A percentile compares a stretch with the other conserved stretches of the same genome.
Evolutionary conservation across 164 flowering plant genomes (phyloP).

Genomic region (Piper longum): DNA sequence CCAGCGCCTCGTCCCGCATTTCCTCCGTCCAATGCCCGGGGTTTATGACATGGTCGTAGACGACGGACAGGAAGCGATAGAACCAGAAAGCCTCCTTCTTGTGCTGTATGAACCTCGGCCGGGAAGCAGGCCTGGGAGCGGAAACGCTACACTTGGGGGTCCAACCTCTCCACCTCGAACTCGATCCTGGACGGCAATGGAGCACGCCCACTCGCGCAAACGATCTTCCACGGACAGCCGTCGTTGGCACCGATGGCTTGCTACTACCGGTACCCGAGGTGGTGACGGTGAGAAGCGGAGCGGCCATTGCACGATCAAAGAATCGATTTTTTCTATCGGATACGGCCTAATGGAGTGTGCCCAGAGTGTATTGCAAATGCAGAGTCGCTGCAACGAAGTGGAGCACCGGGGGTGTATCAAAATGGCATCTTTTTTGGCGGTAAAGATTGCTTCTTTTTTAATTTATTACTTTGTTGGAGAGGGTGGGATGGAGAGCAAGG

Average conservation of each 20-base stretch:
- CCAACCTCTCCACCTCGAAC: constrained; percentile 8
- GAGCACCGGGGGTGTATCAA: too few relatives aligned
- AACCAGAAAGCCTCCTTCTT: constrained; percentile 83
- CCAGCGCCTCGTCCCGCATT: constrained; percentile 78
- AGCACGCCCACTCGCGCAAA: constrained; percentile 22
- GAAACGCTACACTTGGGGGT: constrained; percentile 34
- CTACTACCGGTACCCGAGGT: too few relatives aligned
- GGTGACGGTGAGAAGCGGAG: too few relatives aligned
- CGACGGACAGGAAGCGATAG: constrained; percentile 58
- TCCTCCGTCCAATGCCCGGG: constrained; percentile 87
- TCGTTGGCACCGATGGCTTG: constrained; percentile 28
- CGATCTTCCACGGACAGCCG: constrained; percentile 28
- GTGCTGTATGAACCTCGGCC: constrained; percentile 70
- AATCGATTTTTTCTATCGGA: too few relatives aligned
- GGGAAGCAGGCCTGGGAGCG: constrained; percentile 51
- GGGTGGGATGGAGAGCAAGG: too few relatives aligned
- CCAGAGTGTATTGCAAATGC: too few relatives aligned
- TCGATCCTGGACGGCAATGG: constrained; percentile 12
- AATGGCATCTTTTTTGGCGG: too few relatives aligned
- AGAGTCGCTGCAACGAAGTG: too few relatives aligned
- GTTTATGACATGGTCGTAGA: constrained; percentile 61
- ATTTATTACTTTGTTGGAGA: too few relatives aligned
- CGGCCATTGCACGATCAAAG: too few relatives aligned
- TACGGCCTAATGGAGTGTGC: too few relatives aligned
- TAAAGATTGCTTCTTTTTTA: too few relatives aligned